phyloP scores from a whole-genome alignment of 306 rosid genomes.

The Mimosa bimucronata region DNA sequence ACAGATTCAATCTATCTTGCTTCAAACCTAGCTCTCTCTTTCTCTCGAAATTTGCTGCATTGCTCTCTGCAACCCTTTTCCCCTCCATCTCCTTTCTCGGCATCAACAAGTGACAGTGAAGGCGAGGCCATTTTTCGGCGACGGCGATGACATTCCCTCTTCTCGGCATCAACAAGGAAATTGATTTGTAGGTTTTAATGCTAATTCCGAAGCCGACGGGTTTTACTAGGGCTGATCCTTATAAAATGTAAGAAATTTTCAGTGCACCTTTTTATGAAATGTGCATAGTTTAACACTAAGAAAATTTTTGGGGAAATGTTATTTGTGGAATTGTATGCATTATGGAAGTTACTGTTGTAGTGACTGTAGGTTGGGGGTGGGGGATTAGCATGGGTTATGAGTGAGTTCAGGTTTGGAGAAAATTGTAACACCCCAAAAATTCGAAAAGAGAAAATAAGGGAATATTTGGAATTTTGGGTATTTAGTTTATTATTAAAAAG shows the following conservation, averaged over 20 bases:
- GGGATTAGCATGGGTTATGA: neutral
- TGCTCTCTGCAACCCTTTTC: too few species aligned
- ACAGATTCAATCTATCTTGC: too few species aligned
- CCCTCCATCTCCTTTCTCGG: too few species aligned
- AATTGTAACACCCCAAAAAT: neutral
- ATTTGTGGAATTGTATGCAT: neutral
- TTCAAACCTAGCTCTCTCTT: too few species aligned
- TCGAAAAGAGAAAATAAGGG: too few species aligned
- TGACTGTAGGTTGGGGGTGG: neutral
- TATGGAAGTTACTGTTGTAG: neutral
- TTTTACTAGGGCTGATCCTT: constrained; percentile 91
- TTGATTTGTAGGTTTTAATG: constrained; percentile 66
- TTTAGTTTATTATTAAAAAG: too few species aligned
- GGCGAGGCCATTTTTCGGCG: too few species aligned
- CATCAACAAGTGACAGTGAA: too few species aligned
- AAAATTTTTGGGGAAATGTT: neutral
- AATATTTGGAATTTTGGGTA: too few species aligned
- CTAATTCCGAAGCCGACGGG: constrained; percentile 83
- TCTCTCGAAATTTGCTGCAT: too few species aligned
- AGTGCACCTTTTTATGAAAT: neutral
- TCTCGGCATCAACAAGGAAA: too few species aligned
- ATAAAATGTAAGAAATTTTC: constrained; percentile 63
- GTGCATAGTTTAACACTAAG: neutral
- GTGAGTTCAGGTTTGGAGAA: neutral
- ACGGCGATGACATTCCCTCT: too few species aligned